A percentile compares a stretch with the other conserved stretches of the same genome.
These are phyloP conservation scores for Globisporangium mamillatum DNA, from an alignment of 352 stramenopile genomes.

Conservation along the genomic window DNA sequence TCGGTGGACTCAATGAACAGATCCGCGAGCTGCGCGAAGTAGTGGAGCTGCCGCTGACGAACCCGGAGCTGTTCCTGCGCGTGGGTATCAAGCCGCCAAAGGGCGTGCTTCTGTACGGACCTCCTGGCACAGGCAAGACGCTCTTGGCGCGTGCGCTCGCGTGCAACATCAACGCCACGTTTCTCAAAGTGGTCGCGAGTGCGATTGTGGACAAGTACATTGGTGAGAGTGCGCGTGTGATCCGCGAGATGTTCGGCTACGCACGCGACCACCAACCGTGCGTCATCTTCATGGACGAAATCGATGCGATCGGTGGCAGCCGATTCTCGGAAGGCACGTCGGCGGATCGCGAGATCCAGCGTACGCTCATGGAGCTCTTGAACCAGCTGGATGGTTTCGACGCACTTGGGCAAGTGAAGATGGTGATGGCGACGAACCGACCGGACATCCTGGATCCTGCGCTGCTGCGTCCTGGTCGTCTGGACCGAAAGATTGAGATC, in stretches of 20 bases:
- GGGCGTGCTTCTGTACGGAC: slow-evolving; percentile 97
- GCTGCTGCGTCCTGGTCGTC: slow-evolving; percentile 94
- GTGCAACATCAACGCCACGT: slow-evolving; percentile 99
- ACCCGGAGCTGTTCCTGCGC: slow-evolving; percentile 98
- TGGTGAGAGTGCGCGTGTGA: slow-evolving; percentile 98
- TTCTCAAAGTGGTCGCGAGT: slow-evolving; percentile 99
- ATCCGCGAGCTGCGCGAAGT: slow-evolving; percentile 96
- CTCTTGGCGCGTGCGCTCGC: slow-evolving; percentile 97
- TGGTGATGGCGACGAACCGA: slow-evolving; percentile 99
- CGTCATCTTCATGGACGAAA: slow-evolving; percentile 99
- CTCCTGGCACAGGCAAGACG: slow-evolving; percentile 98
- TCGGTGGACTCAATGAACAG: slow-evolving; percentile 99
- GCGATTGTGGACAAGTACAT: slow-evolving; percentile 99
- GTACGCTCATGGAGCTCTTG: slow-evolving; percentile 99
- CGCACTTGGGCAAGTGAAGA: slow-evolving; percentile 96
- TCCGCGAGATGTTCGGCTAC: slow-evolving; percentile 99
- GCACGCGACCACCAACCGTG: slow-evolving; percentile 97
- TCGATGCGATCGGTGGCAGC: slow-evolving; percentile 98
- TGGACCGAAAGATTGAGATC: slow-evolving; percentile 99
- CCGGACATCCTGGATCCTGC: slow-evolving; percentile 99
- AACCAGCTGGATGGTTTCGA: slow-evolving; percentile 99
- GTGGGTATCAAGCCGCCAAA: slow-evolving; percentile 99
- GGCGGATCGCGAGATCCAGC: slow-evolving; percentile 97
- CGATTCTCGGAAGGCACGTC: slow-evolving; percentile 97
- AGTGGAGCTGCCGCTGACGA: slow-evolving; percentile 98